phyloP scores from a whole-genome alignment of 176 grass and related monocot species.

The Poa annua region DNA sequence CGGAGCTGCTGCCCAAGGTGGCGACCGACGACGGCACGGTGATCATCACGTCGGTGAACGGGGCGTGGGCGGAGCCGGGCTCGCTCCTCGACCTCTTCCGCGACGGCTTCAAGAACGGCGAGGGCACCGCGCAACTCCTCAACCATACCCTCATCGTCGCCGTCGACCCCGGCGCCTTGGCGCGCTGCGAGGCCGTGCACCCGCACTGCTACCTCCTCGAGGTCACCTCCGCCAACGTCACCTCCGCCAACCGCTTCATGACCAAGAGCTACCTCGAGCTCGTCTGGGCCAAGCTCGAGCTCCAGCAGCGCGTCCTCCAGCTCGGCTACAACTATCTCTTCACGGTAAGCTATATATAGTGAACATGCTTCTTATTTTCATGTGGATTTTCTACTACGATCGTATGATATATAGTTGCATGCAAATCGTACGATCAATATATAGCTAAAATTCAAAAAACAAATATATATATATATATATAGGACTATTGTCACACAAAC shows the following conservation, averaged over 20 bases:
- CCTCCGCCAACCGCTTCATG: conserved; percentile 46
- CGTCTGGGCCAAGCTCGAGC: conserved; percentile 60
- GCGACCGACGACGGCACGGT: conserved; percentile 65
- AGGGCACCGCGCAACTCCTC: conserved; percentile 48
- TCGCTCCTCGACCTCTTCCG: conserved; percentile 66
- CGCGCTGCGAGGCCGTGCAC: conserved; percentile 59
- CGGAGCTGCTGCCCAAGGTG: conserved; percentile 48
- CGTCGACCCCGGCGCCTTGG: conserved; percentile 51
- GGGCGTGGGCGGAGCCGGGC: conserved; percentile 55
- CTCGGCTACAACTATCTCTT: conserved; percentile 78
- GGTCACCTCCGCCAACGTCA: conserved; percentile 26
- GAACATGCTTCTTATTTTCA: too few species aligned
- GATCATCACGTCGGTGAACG: conserved; percentile 72
- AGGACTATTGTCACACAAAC: too few species aligned
- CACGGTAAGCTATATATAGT: conserved; percentile 52
- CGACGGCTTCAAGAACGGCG: conserved; percentile 64
- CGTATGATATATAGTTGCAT: too few species aligned
- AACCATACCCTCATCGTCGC: conserved; percentile 64
- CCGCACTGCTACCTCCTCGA: conserved; percentile 63
- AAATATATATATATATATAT: too few species aligned
- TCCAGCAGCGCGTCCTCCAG: conserved; percentile 58
- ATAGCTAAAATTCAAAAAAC: too few species aligned
- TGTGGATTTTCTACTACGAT: too few species aligned
- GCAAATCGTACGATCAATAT: too few species aligned
- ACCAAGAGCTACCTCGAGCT: conserved; percentile 60